A percentile compares a stretch with the other conserved stretches of the same genome.
Conservation (phyloP, 306 rosid species). For the Cicer cuneatum region DNA sequence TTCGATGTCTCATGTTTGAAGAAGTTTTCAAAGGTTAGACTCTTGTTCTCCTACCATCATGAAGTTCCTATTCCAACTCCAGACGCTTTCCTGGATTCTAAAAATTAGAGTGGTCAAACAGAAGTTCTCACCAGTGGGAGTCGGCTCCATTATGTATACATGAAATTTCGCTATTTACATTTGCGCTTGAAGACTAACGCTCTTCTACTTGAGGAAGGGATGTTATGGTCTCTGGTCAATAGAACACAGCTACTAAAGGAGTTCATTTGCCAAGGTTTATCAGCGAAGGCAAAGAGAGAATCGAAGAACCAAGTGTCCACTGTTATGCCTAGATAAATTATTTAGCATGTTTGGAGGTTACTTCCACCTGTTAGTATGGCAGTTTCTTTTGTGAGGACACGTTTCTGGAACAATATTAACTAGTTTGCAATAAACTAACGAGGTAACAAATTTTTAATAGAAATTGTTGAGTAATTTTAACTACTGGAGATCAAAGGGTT, state of each 20-base stretch:
- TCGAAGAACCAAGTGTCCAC: not conserved
- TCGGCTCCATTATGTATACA: not conserved
- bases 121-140: not conserved
- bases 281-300: not conserved
- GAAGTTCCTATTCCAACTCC: slow-evolving; percentile 7
- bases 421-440: slow-evolving; percentile 12
- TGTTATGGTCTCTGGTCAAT: not conserved
- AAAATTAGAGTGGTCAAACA: not conserved
- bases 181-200: not conserved
- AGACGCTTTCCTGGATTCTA: not conserved
- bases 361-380: not conserved
- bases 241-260: not conserved
- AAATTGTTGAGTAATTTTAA: not conserved
- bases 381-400: not conserved
- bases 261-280: not conserved
- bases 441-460: not conserved
- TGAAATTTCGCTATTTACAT: not conserved
- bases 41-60: not conserved
- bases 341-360: not conserved
- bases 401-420: not conserved
- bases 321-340: not conserved
- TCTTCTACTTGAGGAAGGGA: not conserved
- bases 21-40: not conserved
- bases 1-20: not conserved
- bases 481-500: not conserved